A percentile compares a stretch with the other conserved stretches of the same genome.
Conservation (phyloP, 2,329 filamentous ascomycete species). For the Celoporthe dispersa region DNA sequence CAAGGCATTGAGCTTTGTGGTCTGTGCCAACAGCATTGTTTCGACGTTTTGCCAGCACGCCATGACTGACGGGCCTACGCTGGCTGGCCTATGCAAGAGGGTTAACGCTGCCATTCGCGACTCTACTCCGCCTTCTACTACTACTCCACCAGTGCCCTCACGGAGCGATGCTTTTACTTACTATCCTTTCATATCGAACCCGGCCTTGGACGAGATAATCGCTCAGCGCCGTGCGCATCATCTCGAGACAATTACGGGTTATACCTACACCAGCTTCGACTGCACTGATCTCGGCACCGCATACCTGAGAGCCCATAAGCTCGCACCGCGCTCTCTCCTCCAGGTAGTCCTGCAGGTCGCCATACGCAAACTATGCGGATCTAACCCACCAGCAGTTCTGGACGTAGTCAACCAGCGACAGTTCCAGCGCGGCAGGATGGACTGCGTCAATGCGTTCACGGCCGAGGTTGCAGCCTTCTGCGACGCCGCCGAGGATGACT, state of each 20-base stretch:
- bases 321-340: conserved; percentile 29
- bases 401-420: conserved; percentile 32
- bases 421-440: conserved; percentile 32
- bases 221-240: conserved; percentile 15
- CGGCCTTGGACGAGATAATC: conserved; percentile 26
- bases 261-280: conserved; percentile 27
- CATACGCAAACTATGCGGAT: conserved; percentile 28
- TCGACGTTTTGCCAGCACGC: conserved; percentile 33
- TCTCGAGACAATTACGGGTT: not conserved
- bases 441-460: conserved; percentile 24
- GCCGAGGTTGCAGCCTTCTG: conserved; percentile 30
- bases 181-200: not conserved
- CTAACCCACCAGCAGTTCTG: conserved; percentile 27
- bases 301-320: not conserved
- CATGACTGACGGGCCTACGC: conserved; percentile 32
- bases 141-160: not conserved
- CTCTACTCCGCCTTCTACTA: not conserved
- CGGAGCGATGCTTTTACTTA: conserved; percentile 4
- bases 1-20: conserved; percentile 33
- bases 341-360: conserved; percentile 33
- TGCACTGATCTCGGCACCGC: conserved; percentile 15
- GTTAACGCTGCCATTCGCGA: conserved; percentile 25
- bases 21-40: conserved; percentile 34
- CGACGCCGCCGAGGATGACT: conserved; percentile 8
- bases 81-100: conserved; percentile 16